Evolutionary conservation across 805 yeast species (phyloP).

Genomic region (Geotrichum ghanense): DNA sequence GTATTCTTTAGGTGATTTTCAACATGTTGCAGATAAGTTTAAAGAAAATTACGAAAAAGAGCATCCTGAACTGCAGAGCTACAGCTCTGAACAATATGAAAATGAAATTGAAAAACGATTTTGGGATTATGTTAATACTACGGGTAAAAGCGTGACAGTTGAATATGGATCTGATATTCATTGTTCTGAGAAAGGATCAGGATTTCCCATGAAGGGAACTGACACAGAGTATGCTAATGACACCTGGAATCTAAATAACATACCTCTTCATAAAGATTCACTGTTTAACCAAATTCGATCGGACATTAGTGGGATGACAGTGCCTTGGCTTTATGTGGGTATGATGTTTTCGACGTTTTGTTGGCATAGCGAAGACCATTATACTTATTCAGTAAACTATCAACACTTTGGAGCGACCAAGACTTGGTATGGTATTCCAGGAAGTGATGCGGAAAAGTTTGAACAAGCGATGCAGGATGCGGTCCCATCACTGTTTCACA

Average conservation of each 20-base stretch:
- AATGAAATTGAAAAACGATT: slow-evolving; percentile 22
- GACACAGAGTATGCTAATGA: slow-evolving; percentile 23
- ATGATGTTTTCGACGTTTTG: slow-evolving; percentile 85
- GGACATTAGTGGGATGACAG: slow-evolving; percentile 76
- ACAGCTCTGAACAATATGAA: slow-evolving; percentile 10
- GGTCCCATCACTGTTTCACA: slow-evolving; percentile 73
- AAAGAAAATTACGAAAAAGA: slow-evolving; percentile 26
- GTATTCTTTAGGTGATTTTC: slow-evolving; percentile 52
- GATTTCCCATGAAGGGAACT: slow-evolving; percentile 26
- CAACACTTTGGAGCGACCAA: slow-evolving; percentile 85
- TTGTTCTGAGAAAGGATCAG: slow-evolving; percentile 28
- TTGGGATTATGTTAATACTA: slow-evolving; percentile 26
- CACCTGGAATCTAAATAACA: slow-evolving; percentile 28
- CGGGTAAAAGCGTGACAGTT: slow-evolving; percentile 23
- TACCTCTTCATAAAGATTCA: slow-evolving; percentile 25
- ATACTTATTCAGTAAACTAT: slow-evolving; percentile 81
- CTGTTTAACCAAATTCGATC: slow-evolving; percentile 23
- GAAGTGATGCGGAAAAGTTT: slow-evolving; percentile 47
- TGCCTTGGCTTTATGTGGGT: slow-evolving; percentile 92
- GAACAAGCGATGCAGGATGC: slow-evolving; percentile 47
- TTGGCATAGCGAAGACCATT: slow-evolving; percentile 96
- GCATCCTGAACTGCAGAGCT: not conserved
- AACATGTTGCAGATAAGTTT: slow-evolving; percentile 41
- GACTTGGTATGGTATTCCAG: slow-evolving; percentile 90
- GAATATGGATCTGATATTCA: slow-evolving; percentile 32